These are phyloP conservation scores for Aspergillus oerlinghausenensis DNA, from an alignment of 2,329 filamentous ascomycete genomes.

Conservation along the genomic window DNA sequence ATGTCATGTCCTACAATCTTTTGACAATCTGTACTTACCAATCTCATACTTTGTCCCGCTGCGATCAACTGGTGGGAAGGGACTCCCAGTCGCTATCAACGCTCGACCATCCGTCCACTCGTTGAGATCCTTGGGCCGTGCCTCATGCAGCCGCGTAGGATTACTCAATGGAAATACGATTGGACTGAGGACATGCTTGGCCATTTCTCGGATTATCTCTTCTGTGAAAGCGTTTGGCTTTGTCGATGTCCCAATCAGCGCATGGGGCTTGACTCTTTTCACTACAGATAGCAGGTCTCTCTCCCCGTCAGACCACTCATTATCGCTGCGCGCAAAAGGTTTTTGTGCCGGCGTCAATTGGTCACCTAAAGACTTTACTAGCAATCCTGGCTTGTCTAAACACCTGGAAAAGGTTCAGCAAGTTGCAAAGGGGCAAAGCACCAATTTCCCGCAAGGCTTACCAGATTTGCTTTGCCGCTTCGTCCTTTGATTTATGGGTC, in stretches of 20 bases:
- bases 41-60: slow-evolving; percentile 53
- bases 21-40: slow-evolving; percentile 31
- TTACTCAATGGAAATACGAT: slow-evolving; percentile 79
- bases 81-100: slow-evolving; percentile 77
- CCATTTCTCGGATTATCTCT: slow-evolving; percentile 70
- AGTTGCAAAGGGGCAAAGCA: not conserved
- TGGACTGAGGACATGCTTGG: slow-evolving; percentile 65
- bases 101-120: slow-evolving; percentile 74
- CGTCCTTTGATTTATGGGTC: slow-evolving; percentile 61
- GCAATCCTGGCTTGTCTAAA: slow-evolving; percentile 74
- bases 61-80: slow-evolving; percentile 68
- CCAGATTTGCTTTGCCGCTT: slow-evolving; percentile 78
- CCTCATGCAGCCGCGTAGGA: slow-evolving; percentile 79
- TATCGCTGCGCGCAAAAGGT: slow-evolving; percentile 59
- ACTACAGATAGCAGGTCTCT: slow-evolving; percentile 63
- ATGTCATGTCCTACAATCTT: slow-evolving; percentile 25
- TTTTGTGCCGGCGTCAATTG: slow-evolving; percentile 63
- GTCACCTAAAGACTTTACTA: slow-evolving; percentile 60
- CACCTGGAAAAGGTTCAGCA: slow-evolving; percentile 50
- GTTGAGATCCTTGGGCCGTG: slow-evolving; percentile 69
- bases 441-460: slow-evolving; percentile 29
- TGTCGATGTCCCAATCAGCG: slow-evolving; percentile 80
- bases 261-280: slow-evolving; percentile 68
- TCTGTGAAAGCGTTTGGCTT: slow-evolving; percentile 71
- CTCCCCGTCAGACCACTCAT: slow-evolving; percentile 57